Evolutionary conservation across 1,139 yeast species (phyloP).

Genomic region (Yamadazyma epiphylla): DNA sequence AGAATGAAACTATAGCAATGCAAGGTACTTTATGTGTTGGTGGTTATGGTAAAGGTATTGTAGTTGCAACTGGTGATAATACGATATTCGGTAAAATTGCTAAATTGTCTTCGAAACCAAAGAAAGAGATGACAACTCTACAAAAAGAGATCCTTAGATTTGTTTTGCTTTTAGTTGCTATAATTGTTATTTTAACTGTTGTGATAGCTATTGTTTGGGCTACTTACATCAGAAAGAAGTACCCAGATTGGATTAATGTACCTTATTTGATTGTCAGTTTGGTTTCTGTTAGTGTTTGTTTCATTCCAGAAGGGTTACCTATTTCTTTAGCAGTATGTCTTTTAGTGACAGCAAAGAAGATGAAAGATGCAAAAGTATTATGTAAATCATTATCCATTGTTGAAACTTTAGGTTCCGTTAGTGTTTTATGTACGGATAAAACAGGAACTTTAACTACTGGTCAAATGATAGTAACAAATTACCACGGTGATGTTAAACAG

Average conservation of each 20-base stretch:
- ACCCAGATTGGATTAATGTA: slow-evolving; percentile 31
- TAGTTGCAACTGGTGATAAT: slow-evolving; percentile 28
- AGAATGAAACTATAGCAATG: slow-evolving; percentile 37
- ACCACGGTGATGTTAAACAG: slow-evolving; percentile 12
- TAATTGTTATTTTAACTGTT: slow-evolving; percentile 21
- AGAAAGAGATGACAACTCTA: slow-evolving; percentile 27
- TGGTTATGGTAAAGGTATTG: slow-evolving; percentile 29
- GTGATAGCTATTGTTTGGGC: slow-evolving; percentile 39
- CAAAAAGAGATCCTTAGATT: slow-evolving; percentile 29
- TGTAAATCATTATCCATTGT: slow-evolving; percentile 29
- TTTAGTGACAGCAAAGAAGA: slow-evolving; percentile 25
- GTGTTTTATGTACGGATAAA: slow-evolving; percentile 33
- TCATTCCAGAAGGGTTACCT: slow-evolving; percentile 36
- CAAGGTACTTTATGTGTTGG: slow-evolving; percentile 42
- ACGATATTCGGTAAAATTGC: slow-evolving; percentile 34
- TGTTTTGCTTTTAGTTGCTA: slow-evolving; percentile 17
- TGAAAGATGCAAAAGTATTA: slow-evolving; percentile 26
- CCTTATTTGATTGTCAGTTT: slow-evolving; percentile 29
- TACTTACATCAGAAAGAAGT: slow-evolving; percentile 30
- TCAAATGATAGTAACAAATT: slow-evolving; percentile 27
- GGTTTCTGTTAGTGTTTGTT: slow-evolving; percentile 31
- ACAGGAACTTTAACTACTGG: slow-evolving; percentile 36
- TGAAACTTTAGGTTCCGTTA: slow-evolving; percentile 33
- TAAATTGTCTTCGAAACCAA: slow-evolving; percentile 26
- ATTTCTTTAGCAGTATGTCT: slow-evolving; percentile 33